These are phyloP conservation scores for Zasmidium angulare DNA, from an alignment of 2,329 filamentous ascomycete species.

Conservation along the genomic window DNA sequence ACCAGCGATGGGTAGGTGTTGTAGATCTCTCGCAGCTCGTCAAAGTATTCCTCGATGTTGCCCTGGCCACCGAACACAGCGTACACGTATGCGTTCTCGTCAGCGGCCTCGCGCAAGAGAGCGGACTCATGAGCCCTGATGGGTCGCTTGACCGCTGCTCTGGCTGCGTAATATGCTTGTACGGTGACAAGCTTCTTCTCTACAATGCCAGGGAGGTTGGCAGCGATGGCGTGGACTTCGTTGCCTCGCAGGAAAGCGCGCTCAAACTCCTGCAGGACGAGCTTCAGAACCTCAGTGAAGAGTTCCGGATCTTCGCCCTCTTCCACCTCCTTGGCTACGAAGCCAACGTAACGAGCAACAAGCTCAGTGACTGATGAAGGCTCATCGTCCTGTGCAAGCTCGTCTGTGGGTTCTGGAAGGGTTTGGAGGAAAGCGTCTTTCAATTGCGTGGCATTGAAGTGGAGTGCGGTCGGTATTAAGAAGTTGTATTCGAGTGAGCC, in stretches of 20 bases:
- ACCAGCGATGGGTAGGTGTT: constrained; percentile 89
- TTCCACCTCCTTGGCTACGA: constrained; percentile 83
- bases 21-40: constrained; percentile 90
- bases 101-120: constrained; percentile 81
- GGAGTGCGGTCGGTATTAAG: constrained; percentile 88
- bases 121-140: constrained; percentile 94
- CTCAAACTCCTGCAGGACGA: constrained; percentile 94
- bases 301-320: constrained; percentile 91
- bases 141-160: constrained; percentile 76
- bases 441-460: constrained; percentile 93
- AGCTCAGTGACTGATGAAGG: constrained; percentile 94
- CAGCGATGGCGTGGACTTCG: constrained; percentile 88
- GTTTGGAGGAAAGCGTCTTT: constrained; percentile 86
- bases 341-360: constrained; percentile 89
- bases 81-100: constrained; percentile 81
- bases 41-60: constrained; percentile 99
- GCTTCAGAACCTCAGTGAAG: constrained; percentile 88
- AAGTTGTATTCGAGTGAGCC: constrained; percentile 96
- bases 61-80: constrained; percentile 95
- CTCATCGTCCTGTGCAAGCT: constrained; percentile 96
- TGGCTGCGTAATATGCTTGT: constrained; percentile 85
- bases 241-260: constrained; percentile 91
- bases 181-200: constrained; percentile 90
- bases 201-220: constrained; percentile 82
- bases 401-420: constrained; percentile 88